Evolutionary conservation across 192 early-diverging fungal genomes (phyloP), one percentile per base, ranked within the genome.

Genomic region (Mortierella hygrophila): DNA sequence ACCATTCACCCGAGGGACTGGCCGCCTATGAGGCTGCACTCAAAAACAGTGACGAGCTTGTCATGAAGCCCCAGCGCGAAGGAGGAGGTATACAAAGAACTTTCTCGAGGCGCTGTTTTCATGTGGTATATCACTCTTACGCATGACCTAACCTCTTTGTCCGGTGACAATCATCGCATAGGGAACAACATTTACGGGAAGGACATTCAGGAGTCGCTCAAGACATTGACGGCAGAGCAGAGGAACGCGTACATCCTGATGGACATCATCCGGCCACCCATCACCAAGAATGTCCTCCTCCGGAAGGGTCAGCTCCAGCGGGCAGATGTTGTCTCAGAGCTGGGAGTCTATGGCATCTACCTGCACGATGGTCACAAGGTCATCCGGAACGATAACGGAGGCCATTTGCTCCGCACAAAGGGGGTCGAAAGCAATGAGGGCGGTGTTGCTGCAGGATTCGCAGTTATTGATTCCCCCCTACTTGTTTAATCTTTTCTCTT

Each of bases 41-140:
- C 10, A 74, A 77, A 18, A 76, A 92, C 46, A 97, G 96, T 2
- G 91, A 89, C 35, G 85, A 92, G 13, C 96, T 91, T 87, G 98
- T 99, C 23, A 90, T 98, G 88, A 99, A 99, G 88, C 97, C 98
- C 8, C 98, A 99, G 88, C 93, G 98, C 55, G 97, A 99, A 87
- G 98, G 98, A 5, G 98, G 98, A 69, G 98, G 95, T 78, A 87
- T 3, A 32, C 8, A 13, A 65, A 32, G 26, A 32, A 65, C 6
- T n/a, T 9, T 32, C 13, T 37, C 11, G 35, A 44, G 5, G 6
- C 26, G 20, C 29, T 15, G 11, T 13, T 65, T 4, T 3, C 60
- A 9, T 6, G 15, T 29, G 10, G 13, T 70, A 20, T 7, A 6
- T 13, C 52, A 26, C 57, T 68, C 21, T 16, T 5, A 65, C 38